phyloP scores from a whole-genome alignment of 768 basidiomycete species.

The Tulasnella sp. region DNA sequence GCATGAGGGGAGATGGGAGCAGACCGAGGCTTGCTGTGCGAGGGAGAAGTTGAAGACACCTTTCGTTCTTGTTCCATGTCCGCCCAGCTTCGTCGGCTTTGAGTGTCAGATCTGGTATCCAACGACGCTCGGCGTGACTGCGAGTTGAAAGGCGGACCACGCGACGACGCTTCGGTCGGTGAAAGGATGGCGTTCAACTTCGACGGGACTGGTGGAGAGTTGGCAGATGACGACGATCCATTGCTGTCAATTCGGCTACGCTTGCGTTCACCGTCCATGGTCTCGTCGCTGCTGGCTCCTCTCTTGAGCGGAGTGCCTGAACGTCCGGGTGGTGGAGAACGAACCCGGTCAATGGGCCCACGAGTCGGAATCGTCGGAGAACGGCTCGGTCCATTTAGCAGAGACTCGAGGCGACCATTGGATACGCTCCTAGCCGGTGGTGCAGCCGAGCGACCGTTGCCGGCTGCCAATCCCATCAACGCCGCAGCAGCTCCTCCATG shows the following conservation, averaged over 20 bases:
- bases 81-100: background rate
- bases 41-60: constrained; percentile 6
- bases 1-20: constrained; percentile 35
- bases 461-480: constrained; percentile 59
- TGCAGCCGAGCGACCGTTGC: constrained; percentile 18
- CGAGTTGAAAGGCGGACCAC: background rate
- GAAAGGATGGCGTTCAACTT: background rate
- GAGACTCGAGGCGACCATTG: constrained; percentile 2
- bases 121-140: constrained; percentile 10
- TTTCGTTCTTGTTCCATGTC: constrained; percentile 8
- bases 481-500: constrained; percentile 55
- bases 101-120: constrained; percentile 4
- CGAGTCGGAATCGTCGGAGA: background rate
- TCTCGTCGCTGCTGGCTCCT: constrained; percentile 10
- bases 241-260: constrained; percentile 13
- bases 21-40: background rate
- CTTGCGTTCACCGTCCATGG: constrained; percentile 7
- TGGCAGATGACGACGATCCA: background rate
- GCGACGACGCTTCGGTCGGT: background rate
- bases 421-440: constrained; percentile 4
- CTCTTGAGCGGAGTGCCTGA: background rate
- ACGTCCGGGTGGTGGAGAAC: background rate
- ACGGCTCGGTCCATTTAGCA: constrained; percentile 8
- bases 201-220: background rate
- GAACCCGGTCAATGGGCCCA: background rate